Conservation (phyloP, 2,329 filamentous ascomycete species). For the Alternaria metachromatica region DNA sequence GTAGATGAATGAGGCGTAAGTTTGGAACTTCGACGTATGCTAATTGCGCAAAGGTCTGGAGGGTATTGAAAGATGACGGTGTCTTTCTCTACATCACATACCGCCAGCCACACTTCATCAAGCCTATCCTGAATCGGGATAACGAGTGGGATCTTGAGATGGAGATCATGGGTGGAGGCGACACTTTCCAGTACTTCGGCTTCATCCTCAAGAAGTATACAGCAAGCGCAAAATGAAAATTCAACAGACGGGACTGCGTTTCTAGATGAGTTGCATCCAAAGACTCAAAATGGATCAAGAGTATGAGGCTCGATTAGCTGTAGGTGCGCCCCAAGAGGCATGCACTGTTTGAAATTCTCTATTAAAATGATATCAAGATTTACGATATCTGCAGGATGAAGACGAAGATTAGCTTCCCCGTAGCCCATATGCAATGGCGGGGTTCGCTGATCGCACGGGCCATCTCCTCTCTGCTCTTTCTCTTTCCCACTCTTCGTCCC, state of each 20-base stretch:
- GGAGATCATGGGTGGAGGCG: slow-evolving; percentile 26
- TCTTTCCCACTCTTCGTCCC: neutral
- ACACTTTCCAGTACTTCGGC: slow-evolving; percentile 33
- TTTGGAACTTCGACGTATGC: neutral
- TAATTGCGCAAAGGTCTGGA: slow-evolving; percentile 46
- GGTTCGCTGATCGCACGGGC: neutral
- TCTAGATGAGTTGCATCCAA: neutral
- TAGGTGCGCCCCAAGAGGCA: neutral
- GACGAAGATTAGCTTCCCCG: neutral
- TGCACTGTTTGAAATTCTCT: neutral
- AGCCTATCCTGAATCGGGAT: slow-evolving; percentile 30
- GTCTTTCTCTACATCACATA: slow-evolving; percentile 58
- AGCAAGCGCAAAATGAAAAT: neutral
- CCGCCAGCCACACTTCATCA: slow-evolving; percentile 42
- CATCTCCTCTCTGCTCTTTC: neutral
- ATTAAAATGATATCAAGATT: neutral
- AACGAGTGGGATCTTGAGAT: slow-evolving; percentile 33
- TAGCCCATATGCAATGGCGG: neutral
- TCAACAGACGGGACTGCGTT: neutral
- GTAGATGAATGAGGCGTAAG: neutral
- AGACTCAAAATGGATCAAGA: neutral
- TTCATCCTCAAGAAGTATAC: slow-evolving; percentile 7
- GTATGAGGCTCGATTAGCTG: neutral
- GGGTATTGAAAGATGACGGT: slow-evolving; percentile 58
- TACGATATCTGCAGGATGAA: neutral